phyloP scores from a whole-genome alignment of 805 yeast species.

The Ogataea kodamae region DNA sequence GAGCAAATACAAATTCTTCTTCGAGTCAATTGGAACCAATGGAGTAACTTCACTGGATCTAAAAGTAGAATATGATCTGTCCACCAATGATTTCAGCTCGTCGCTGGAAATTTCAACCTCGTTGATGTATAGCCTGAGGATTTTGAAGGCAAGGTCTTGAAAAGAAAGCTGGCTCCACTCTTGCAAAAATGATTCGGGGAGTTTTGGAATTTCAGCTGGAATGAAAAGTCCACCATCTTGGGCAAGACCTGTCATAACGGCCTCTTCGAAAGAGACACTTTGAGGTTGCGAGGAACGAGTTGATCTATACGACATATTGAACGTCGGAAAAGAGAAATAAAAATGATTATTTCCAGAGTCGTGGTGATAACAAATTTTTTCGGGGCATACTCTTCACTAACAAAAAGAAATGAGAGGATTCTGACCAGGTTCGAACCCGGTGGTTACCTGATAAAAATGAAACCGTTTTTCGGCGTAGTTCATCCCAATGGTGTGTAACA shows the following conservation, averaged over 20 bases:
- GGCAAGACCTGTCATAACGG: slow-evolving; percentile 87
- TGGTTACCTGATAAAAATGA: too few relatives aligned
- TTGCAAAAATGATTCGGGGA: slow-evolving; percentile 48
- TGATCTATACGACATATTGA: slow-evolving; percentile 66
- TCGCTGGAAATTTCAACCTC: slow-evolving; percentile 66
- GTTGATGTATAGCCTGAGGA: slow-evolving; percentile 75
- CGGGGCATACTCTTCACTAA: not conserved
- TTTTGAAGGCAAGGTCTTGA: slow-evolving; percentile 82
- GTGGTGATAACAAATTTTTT: slow-evolving; percentile 4
- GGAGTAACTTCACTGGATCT: slow-evolving; percentile 90
- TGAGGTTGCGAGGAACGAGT: slow-evolving; percentile 61
- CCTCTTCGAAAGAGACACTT: slow-evolving; percentile 69
- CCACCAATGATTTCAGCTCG: slow-evolving; percentile 62
- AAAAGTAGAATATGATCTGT: slow-evolving; percentile 84
- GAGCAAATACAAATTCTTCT: slow-evolving; percentile 63
- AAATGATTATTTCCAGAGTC: not conserved
- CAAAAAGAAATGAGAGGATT: too few relatives aligned
- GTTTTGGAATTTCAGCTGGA: slow-evolving; percentile 76
- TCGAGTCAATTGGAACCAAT: slow-evolving; percentile 49
- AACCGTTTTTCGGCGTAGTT: too few relatives aligned
- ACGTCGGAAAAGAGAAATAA: not conserved
- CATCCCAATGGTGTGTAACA: too few relatives aligned
- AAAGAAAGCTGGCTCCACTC: slow-evolving; percentile 76
- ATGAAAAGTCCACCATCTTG: slow-evolving; percentile 95
- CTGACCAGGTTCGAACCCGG: too few relatives aligned